Conservation (phyloP, 208 protist species). For the Leptomonas pyrrhocoris region DNA sequence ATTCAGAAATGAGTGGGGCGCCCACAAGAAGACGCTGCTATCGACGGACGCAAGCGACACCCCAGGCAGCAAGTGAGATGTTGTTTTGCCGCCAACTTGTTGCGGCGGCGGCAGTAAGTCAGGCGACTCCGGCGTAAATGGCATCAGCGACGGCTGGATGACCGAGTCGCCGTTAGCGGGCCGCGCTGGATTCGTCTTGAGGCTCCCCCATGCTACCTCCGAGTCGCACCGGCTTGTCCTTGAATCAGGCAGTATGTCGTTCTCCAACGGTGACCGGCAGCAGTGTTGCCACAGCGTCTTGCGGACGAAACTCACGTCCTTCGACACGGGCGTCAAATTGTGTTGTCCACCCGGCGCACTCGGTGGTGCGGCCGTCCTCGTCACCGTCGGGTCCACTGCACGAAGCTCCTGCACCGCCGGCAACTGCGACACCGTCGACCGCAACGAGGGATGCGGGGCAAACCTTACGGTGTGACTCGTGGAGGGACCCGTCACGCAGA, state of each 20-base stretch:
- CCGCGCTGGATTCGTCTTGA: background rate
- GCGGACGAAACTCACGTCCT: background rate
- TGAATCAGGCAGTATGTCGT: background rate
- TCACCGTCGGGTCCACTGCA: background rate
- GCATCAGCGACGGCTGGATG: background rate
- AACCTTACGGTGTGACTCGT: background rate
- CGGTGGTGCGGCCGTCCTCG: background rate
- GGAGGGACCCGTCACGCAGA: too few species aligned
- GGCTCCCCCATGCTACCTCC: background rate
- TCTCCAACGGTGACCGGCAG: background rate
- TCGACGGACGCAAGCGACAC: background rate
- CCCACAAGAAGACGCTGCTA: conserved; percentile 7
- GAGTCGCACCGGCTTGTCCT: conserved; percentile 3
- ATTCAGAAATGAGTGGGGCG: background rate
- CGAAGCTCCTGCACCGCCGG: background rate
- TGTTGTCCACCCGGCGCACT: background rate
- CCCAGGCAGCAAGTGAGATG: conserved; percentile 1
- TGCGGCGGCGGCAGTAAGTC: background rate
- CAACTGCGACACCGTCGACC: background rate
- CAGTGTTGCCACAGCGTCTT: background rate
- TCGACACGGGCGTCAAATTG: too few species aligned
- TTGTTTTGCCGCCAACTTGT: background rate
- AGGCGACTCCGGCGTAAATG: background rate
- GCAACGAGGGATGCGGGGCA: background rate
- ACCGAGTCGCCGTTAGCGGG: background rate